phyloP scores from a whole-genome alignment of 2,329 filamentous ascomycete species.

The Colletotrichum phormii region DNA sequence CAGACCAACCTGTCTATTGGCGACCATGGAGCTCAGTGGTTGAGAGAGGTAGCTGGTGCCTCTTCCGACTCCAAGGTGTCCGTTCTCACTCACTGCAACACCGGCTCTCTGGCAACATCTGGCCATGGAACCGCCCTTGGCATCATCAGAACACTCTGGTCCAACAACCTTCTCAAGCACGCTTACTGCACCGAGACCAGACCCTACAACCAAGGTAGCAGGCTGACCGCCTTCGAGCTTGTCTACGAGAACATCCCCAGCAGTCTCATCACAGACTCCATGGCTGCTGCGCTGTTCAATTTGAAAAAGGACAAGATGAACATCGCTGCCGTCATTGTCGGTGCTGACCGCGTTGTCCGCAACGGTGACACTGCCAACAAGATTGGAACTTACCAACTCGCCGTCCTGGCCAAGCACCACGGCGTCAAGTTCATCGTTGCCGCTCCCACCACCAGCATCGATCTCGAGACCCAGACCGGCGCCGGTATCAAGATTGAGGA shows the following conservation, averaged over 20 bases:
- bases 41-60: slow-evolving; percentile 69
- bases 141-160: slow-evolving; percentile 86
- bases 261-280: slow-evolving; percentile 94
- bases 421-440: slow-evolving; percentile 95
- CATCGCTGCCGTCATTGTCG: slow-evolving; percentile 90
- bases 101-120: slow-evolving; percentile 94
- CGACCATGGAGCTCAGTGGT: slow-evolving; percentile 84
- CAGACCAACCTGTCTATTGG: slow-evolving; percentile 90
- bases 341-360: slow-evolving; percentile 92
- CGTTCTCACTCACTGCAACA: slow-evolving; percentile 98
- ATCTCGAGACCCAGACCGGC: slow-evolving; percentile 82
- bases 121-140: slow-evolving; percentile 97
- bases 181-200: slow-evolving; percentile 97
- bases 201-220: slow-evolving; percentile 97
- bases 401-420: slow-evolving; percentile 89
- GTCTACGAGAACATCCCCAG: slow-evolving; percentile 92
- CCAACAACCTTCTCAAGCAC: slow-evolving; percentile 74
- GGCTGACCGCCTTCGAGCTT: slow-evolving; percentile 96
- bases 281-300: slow-evolving; percentile 88
- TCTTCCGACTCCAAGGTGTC: slow-evolving; percentile 68
- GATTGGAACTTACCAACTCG: slow-evolving; percentile 93
- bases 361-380: slow-evolving; percentile 99
- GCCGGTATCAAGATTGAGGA: slow-evolving; percentile 91
- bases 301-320: slow-evolving; percentile 71
- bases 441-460: slow-evolving; percentile 93